These are phyloP conservation scores for Malus sieversii DNA, from an alignment of 306 rosid species.

Conservation along the genomic window DNA sequence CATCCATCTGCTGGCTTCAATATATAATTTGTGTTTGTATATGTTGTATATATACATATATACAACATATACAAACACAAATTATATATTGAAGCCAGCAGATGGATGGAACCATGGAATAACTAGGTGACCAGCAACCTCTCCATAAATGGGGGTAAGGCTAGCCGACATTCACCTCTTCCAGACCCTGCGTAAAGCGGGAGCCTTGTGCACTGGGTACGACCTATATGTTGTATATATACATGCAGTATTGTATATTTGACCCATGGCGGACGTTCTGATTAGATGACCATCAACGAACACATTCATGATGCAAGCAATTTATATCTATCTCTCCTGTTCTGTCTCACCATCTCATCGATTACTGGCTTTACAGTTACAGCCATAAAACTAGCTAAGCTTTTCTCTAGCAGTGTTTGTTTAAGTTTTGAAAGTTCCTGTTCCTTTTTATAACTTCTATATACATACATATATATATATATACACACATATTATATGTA, in stretches of 20 bases:
- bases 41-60: too few species aligned
- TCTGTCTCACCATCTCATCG: too few species aligned
- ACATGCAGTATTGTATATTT: neutral
- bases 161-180: too few species aligned
- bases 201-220: too few species aligned
- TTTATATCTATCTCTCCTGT: neutral
- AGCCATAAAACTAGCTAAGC: neutral
- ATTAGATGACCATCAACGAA: conserved; percentile 50
- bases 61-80: too few species aligned
- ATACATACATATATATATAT: too few species aligned
- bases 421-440: too few species aligned
- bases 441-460: too few species aligned
- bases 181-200: too few species aligned
- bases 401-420: neutral
- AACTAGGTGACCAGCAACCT: conserved; percentile 36
- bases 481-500: too few species aligned
- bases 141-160: too few species aligned
- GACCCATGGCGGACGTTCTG: neutral
- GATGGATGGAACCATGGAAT: neutral
- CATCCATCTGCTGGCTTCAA: neutral
- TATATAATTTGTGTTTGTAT: neutral
- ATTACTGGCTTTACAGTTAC: neutral
- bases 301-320: conserved; percentile 19
- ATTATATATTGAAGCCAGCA: neutral
- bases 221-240: too few species aligned